Evolutionary conservation across 495 filamentous ascomycete genomes (phyloP).

Genomic region (Talaromyces borbonicus): DNA sequence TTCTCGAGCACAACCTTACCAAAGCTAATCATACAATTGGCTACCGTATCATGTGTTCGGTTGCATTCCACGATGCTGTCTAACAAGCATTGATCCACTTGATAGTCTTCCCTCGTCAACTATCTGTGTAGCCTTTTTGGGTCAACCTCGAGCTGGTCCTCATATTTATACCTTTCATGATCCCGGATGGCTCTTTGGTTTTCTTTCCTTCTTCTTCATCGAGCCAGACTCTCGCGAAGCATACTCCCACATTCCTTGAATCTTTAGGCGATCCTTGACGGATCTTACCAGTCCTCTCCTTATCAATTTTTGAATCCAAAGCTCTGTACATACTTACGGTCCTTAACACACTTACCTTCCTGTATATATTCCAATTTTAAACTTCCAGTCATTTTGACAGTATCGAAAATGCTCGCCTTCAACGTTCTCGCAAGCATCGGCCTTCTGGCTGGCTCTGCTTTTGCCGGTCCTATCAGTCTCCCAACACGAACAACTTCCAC

Average conservation of each 20-base stretch:
- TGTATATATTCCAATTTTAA: neutral
- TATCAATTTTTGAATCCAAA: neutral
- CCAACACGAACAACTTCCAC: constrained; percentile 12
- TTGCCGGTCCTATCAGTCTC: constrained; percentile 19
- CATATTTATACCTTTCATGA: neutral
- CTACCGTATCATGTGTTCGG: constrained; percentile 4
- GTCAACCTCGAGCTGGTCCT: neutral
- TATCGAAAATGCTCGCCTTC: constrained; percentile 17
- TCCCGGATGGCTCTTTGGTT: neutral
- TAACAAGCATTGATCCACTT: neutral
- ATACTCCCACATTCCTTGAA: neutral
- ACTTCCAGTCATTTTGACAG: neutral
- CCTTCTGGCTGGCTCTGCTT: constrained; percentile 18
- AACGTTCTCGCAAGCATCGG: constrained; percentile 18
- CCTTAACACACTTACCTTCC: neutral
- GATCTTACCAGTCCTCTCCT: constrained; percentile 4
- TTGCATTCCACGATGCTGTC: constrained; percentile 3
- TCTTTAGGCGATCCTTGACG: constrained; percentile 1
- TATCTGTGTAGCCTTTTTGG: neutral
- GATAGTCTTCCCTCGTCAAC: neutral
- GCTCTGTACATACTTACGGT: neutral
- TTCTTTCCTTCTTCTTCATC: neutral
- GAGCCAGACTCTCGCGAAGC: constrained; percentile 4
- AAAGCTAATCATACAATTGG: neutral
- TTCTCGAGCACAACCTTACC: constrained; percentile 1